These are phyloP conservation scores for Cardiospermum halicacabum DNA, from an alignment of 345 rosid genomes.

Conservation along the genomic window DNA sequence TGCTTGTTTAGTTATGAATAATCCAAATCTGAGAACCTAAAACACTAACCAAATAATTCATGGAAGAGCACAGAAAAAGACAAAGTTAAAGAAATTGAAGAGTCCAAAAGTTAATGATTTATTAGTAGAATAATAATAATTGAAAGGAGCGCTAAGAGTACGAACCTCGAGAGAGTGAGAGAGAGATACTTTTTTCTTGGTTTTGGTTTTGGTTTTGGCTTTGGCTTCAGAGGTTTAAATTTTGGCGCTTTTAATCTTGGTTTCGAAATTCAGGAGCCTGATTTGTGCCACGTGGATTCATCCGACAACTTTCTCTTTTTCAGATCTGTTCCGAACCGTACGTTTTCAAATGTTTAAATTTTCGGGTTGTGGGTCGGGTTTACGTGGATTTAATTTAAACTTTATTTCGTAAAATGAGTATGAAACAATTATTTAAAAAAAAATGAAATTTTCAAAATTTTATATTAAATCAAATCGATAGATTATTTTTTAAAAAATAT, in stretches of 20 bases:
- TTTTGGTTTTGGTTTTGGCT: background rate
- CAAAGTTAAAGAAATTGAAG: background rate
- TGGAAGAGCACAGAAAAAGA: background rate
- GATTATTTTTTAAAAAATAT: too few relatives aligned
- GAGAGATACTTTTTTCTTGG: background rate
- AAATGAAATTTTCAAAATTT: too few relatives aligned
- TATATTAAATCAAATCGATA: too few relatives aligned
- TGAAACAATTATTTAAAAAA: too few relatives aligned
- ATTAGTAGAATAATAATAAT: background rate
- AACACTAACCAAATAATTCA: background rate
- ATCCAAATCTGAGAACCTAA: too few relatives aligned
- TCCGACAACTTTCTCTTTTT: background rate
- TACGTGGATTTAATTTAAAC: too few relatives aligned
- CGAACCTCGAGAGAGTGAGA: slow-evolving; percentile 8
- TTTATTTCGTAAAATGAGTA: too few relatives aligned
- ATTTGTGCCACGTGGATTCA: slow-evolving; percentile 11
- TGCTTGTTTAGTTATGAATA: too few relatives aligned
- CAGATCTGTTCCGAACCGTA: background rate
- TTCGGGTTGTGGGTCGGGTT: too few relatives aligned
- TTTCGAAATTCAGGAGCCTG: slow-evolving; percentile 34
- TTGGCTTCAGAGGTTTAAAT: slow-evolving; percentile 22
- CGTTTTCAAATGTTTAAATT: background rate
- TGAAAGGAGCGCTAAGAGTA: slow-evolving; percentile 7
- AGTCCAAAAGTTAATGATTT: background rate
- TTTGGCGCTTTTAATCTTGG: slow-evolving; percentile 47